Evolutionary conservation across 768 basidiomycete genomes (phyloP), one percentile per base, ranked within the genome.

Genomic region (Hortiboletus campestris): DNA sequence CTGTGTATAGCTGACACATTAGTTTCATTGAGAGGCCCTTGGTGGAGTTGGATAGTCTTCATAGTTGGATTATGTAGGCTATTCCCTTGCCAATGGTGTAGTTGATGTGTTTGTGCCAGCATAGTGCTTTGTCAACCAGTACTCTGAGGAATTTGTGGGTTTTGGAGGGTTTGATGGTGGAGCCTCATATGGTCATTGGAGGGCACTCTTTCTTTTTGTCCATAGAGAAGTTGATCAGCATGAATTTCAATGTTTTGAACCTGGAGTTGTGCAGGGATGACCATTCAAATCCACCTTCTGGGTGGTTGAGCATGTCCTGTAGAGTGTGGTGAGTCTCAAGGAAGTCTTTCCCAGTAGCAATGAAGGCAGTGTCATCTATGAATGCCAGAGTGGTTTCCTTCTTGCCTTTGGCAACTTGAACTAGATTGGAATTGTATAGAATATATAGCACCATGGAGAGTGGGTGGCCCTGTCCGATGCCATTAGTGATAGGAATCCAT

Each of bases 391-490:
- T 51, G 0, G 59, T 29, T 43, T 73, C 66, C 0, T 53, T 36
- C n/a, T n/a, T n/a, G n/a, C n/a, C n/a, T n/a, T n/a, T n/a, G n/a
- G n/a, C n/a, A n/a, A n/a, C n/a, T n/a, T n/a, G n/a, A n/a, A n/a
- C n/a, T n/a, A n/a, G n/a, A n/a, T n/a, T n/a, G n/a, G 72, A 10
- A 44, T 74, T 76, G 60, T 71, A 74, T 12, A 74, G 64, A 6
- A 67, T 58, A 49, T 72, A 74, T 0, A 69, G 46, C 0, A 73
- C 53, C 42, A 67, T 67, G 0, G 71, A 72, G 2, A 67, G 50
- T 0, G 72, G 73, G 54, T 71, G 65, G 0, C 75, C 75, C 53
- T 76, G 73, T 2, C 69, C 67, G 0, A 74, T 68, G 0, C 74
- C 66, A 11, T 67, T 67, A 0, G 17, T 57, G 5, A 61, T 51